Base-by-base conservation (phyloP, 2,329 filamentous ascomycete species). In the Diaporthe sp. region DNA sequence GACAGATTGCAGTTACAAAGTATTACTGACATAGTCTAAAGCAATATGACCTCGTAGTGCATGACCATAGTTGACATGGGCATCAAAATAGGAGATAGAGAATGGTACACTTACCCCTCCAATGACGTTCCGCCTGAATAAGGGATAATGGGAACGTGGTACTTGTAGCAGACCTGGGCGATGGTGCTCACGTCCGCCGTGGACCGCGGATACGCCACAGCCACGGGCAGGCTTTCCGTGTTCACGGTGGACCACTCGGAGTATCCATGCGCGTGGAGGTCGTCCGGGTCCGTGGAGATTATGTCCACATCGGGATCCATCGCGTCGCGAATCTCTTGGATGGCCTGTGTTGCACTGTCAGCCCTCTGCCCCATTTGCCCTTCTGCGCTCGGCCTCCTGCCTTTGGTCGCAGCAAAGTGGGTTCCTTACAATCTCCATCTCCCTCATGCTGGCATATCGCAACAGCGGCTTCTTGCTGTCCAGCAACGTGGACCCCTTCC, bases 101-200 rank as follows among this genome's bases (percentile, higher is more conserved):
- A 42, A 61, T 42, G 17, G 3, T 44, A 15, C 12, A 28, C 58
- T n/a, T 22, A 63, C 58, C 94, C 96, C 83, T 98, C 96, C 0
- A 98, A 87, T 78, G 94, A 96, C 0, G 94, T 94, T 20, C 95
- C 96, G 3, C 95, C 95, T 0, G 94, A 97, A 82, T 94, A 98
- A 0, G 95, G 93, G 76, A 97, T 94, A 86, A 98, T 94, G 1
- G 96, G 96, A 72, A 98, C 90, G 22, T 90, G 92, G 83, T 95
- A 93, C 82, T 93, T 93, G 85, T 94, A 88, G 85, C 95, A 98
- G 73, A 96, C 88, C 78, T 92, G 87, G 2, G 90, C 90, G 76
- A 93, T 90, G 51, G 83, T 81, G 2, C 91, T 88, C 31, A 93
- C 91, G 76, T 93, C 87, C 74, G 88, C 86, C 1, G 91, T 93